Evolutionary conservation across 2,329 filamentous ascomycete genomes (phyloP).

Genomic region (Pseudocercospora pini-densiflorae): DNA sequence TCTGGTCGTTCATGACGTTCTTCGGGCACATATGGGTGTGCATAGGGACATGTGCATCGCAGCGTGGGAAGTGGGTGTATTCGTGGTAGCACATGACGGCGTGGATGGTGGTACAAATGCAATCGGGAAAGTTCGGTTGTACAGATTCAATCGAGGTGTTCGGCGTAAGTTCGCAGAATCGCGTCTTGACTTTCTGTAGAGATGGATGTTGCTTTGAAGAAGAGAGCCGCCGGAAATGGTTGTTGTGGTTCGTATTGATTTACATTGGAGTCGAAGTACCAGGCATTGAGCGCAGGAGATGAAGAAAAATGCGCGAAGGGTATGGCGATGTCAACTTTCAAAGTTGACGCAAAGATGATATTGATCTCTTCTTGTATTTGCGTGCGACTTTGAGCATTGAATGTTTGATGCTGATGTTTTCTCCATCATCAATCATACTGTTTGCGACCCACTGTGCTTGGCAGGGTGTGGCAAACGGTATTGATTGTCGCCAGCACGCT

Average conservation of each 20-base stretch:
- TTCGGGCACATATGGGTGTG: conserved; percentile 39
- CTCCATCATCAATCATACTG: conserved; percentile 5
- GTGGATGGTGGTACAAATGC: background rate
- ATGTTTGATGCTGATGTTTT: conserved; percentile 19
- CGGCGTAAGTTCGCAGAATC: background rate
- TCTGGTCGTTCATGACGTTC: conserved; percentile 35
- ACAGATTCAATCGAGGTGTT: background rate
- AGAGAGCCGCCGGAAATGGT: conserved; percentile 11
- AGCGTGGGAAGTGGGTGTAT: conserved; percentile 39
- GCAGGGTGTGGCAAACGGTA: conserved; percentile 18
- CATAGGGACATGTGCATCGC: conserved; percentile 35
- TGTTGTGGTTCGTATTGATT: background rate
- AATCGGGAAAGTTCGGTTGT: background rate
- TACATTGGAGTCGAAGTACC: background rate
- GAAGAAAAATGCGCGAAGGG: background rate
- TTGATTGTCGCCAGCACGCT: conserved; percentile 23
- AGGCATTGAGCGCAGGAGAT: background rate
- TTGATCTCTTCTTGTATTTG: conserved; percentile 12
- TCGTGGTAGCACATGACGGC: conserved; percentile 39
- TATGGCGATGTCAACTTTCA: background rate
- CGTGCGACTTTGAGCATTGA: conserved; percentile 15
- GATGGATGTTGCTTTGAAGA: background rate
- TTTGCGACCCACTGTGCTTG: conserved; percentile 5
- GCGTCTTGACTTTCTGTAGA: background rate
- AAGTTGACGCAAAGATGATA: background rate